Conservation (phyloP, 139 green algal genomes). For the Eudorina sp. region DNA sequence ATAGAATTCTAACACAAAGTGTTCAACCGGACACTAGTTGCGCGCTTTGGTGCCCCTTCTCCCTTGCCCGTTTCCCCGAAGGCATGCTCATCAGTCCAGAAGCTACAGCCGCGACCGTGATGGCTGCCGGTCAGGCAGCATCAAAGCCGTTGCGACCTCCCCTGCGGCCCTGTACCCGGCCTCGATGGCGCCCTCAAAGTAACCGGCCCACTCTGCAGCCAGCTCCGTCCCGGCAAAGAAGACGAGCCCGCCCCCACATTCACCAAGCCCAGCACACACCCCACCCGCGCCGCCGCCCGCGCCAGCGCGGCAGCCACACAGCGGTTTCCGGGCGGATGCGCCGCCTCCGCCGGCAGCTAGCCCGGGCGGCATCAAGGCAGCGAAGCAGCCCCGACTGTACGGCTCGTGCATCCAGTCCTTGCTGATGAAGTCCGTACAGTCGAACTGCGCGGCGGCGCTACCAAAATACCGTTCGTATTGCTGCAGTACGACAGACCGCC, state of each 20-base stretch:
- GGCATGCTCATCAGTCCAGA: too few relatives aligned
- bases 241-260: too few relatives aligned
- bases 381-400: conserved; percentile 27
- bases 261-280: too few relatives aligned
- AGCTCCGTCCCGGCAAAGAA: conserved; percentile 30
- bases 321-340: neutral
- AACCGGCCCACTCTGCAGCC: neutral
- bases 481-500: neutral
- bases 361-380: conserved; percentile 15
- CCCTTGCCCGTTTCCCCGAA: too few relatives aligned
- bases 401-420: conserved; percentile 33
- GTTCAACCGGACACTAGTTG: too few relatives aligned
- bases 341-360: neutral
- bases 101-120: too few relatives aligned
- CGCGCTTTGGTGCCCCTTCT: too few relatives aligned
- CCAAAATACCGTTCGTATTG: conserved; percentile 19
- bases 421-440: neutral
- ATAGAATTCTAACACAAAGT: too few relatives aligned
- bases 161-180: neutral
- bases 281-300: too few relatives aligned
- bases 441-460: neutral
- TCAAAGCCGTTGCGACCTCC: neutral
- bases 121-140: too few relatives aligned
- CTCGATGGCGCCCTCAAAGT: conserved; percentile 35
- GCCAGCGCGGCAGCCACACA: neutral